Evolutionary conservation across 495 filamentous ascomycete genomes (phyloP).

Genomic region (Penicillium daleae): DNA sequence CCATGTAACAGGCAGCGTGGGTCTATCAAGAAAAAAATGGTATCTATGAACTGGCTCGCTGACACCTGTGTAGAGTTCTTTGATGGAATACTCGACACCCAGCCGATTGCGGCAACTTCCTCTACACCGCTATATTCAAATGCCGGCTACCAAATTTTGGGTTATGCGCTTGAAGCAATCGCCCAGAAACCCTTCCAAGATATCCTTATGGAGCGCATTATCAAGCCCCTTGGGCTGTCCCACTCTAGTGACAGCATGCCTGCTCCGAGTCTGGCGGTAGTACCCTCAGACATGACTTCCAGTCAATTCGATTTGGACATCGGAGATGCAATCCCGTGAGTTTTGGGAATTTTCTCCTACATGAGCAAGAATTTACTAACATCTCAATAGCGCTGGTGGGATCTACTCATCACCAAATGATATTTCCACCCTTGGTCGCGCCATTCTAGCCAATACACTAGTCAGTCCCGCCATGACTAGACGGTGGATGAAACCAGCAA

Average conservation of each 20-base stretch:
- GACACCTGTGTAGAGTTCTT: slow-evolving; percentile 50
- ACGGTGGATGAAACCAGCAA: slow-evolving; percentile 58
- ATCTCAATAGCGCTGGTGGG: slow-evolving; percentile 47
- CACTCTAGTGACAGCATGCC: slow-evolving; percentile 38
- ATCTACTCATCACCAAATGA: slow-evolving; percentile 58
- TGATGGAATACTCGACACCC: slow-evolving; percentile 46
- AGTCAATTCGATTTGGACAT: slow-evolving; percentile 39
- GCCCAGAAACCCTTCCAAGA: slow-evolving; percentile 7
- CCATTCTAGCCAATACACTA: slow-evolving; percentile 54
- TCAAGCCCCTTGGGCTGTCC: slow-evolving; percentile 44
- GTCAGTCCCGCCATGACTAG: slow-evolving; percentile 49
- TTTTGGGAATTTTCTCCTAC: too few species aligned
- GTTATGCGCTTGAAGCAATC: slow-evolving; percentile 53
- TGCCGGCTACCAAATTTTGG: slow-evolving; percentile 57
- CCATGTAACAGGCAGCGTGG: slow-evolving; percentile 27
- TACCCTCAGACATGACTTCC: slow-evolving; percentile 40
- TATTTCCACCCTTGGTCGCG: slow-evolving; percentile 53
- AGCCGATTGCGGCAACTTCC: slow-evolving; percentile 52
- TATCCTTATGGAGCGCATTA: slow-evolving; percentile 30
- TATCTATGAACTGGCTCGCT: not conserved
- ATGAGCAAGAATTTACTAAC: slow-evolving; percentile 16
- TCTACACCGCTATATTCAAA: slow-evolving; percentile 61
- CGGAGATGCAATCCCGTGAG: slow-evolving; percentile 49
- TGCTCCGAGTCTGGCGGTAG: slow-evolving; percentile 30
- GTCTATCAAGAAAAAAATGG: not conserved